Evolutionary conservation across 192 early-diverging fungal species (phyloP).

Genomic region (Phycomyces nitens): DNA sequence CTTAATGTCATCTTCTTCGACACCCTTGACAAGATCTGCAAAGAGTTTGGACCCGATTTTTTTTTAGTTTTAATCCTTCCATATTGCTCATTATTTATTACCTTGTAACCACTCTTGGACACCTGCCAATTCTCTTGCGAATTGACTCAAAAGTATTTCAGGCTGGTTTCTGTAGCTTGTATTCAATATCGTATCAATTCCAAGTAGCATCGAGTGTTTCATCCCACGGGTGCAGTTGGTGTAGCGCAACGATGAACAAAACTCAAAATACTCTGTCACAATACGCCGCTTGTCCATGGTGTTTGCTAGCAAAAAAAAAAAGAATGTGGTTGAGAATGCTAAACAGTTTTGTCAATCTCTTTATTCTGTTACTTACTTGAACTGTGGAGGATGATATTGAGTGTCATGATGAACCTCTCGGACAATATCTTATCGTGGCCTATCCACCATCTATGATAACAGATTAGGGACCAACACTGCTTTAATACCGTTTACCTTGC

Average conservation of each 20-base stretch:
- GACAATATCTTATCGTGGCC: conserved; percentile 11
- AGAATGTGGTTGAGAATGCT: too few species aligned
- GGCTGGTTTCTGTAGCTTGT: conserved; percentile 14
- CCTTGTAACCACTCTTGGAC: conserved; percentile 23
- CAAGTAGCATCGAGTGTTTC: conserved; percentile 13
- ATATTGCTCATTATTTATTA: conserved; percentile 7
- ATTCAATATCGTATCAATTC: conserved; percentile 18
- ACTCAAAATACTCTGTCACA: conserved; percentile 28
- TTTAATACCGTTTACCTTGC: too few species aligned
- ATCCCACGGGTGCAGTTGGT: neutral
- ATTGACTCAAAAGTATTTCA: conserved; percentile 8
- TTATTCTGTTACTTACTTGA: conserved; percentile 21
- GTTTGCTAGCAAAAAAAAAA: conserved; percentile 20
- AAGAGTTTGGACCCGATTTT: too few species aligned
- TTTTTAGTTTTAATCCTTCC: neutral
- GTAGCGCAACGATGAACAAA: conserved; percentile 18
- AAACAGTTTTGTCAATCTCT: too few species aligned
- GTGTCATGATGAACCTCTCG: conserved; percentile 27
- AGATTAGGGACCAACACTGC: too few species aligned
- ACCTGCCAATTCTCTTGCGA: conserved; percentile 16
- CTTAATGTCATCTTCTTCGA: too few species aligned
- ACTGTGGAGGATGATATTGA: conserved; percentile 25
- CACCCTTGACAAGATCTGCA: too few species aligned
- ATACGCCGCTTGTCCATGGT: conserved; percentile 18
- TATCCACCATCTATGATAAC: conserved; percentile 16